These are phyloP conservation scores for Buddleja alternifolia DNA, from an alignment of 257 asterid genomes.

Conservation along the genomic window DNA sequence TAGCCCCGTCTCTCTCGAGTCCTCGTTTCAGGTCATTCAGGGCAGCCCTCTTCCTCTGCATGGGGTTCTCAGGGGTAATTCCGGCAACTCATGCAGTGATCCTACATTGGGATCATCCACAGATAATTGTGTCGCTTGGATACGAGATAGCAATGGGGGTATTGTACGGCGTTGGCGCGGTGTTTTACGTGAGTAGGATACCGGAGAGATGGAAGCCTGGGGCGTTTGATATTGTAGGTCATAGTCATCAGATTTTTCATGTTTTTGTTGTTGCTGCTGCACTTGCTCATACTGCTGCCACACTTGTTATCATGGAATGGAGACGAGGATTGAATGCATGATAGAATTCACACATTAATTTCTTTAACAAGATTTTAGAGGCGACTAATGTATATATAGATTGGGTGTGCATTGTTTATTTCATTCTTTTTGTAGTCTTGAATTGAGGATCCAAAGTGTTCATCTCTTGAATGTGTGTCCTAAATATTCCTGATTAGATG, in stretches of 20 bases:
- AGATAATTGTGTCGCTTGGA: conserved; percentile 54
- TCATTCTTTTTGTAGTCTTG: too few species aligned
- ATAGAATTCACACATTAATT: too few species aligned
- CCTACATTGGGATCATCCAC: conserved; percentile 59
- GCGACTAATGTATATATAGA: too few species aligned
- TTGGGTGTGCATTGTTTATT: too few species aligned
- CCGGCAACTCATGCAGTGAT: conserved; percentile 80
- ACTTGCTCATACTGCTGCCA: conserved; percentile 70
- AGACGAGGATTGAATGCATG: conserved; percentile 60
- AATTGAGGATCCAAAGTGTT: too few species aligned
- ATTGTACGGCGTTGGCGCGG: conserved; percentile 72
- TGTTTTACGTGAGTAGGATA: conserved; percentile 67
- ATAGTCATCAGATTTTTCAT: conserved; percentile 94
- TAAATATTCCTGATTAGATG: too few species aligned
- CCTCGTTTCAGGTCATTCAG: conserved; percentile 69
- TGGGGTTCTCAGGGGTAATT: conserved; percentile 87
- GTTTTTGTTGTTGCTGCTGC: conserved; percentile 85
- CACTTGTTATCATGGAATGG: conserved; percentile 82
- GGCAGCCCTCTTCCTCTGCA: conserved; percentile 69
- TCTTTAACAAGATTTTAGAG: too few species aligned
- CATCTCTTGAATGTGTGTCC: too few species aligned
- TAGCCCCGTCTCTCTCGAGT: conserved; percentile 67
- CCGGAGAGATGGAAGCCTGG: conserved; percentile 96
- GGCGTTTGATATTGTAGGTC: conserved; percentile 80
- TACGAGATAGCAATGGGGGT: conserved; percentile 79